Evolutionary conservation across 2,329 filamentous ascomycete genomes (phyloP).

Genomic region (Metarhizium sp.): DNA sequence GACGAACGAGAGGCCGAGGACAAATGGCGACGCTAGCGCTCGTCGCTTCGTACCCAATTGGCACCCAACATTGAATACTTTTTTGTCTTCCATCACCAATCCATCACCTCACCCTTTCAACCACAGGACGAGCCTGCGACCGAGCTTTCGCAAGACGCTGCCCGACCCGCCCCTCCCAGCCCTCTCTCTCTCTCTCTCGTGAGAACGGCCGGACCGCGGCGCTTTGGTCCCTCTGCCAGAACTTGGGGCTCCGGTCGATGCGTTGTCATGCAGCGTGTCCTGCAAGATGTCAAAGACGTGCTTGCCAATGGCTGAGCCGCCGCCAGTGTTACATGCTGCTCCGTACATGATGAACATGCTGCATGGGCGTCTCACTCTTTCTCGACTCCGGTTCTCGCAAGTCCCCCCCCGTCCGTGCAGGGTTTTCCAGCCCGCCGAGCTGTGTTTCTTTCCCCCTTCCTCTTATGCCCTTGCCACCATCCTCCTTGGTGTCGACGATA

Average conservation of each 20-base stretch:
- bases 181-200: background rate
- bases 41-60: constrained; percentile 5
- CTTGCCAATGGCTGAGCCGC: background rate
- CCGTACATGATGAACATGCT: too few species aligned
- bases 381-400: too few species aligned
- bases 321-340: background rate
- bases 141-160: background rate
- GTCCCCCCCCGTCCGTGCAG: too few species aligned
- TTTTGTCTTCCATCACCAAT: background rate
- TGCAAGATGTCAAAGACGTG: background rate
- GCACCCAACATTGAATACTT: constrained; percentile 4
- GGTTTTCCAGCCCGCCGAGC: too few species aligned
- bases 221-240: background rate
- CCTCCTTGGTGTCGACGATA: too few species aligned
- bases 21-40: background rate
- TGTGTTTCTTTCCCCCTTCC: too few species aligned
- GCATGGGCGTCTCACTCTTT: too few species aligned
- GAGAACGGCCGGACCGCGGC: background rate
- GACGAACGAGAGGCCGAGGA: too few species aligned
- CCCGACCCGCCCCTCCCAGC: constrained; percentile 5
- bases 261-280: constrained; percentile 9
- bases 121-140: background rate
- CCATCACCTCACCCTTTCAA: too few species aligned
- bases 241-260: constrained; percentile 3
- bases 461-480: background rate